These are phyloP conservation scores for Balamuthia mandrillaris DNA, from an alignment of 208 protist species.

Conservation along the genomic window DNA sequence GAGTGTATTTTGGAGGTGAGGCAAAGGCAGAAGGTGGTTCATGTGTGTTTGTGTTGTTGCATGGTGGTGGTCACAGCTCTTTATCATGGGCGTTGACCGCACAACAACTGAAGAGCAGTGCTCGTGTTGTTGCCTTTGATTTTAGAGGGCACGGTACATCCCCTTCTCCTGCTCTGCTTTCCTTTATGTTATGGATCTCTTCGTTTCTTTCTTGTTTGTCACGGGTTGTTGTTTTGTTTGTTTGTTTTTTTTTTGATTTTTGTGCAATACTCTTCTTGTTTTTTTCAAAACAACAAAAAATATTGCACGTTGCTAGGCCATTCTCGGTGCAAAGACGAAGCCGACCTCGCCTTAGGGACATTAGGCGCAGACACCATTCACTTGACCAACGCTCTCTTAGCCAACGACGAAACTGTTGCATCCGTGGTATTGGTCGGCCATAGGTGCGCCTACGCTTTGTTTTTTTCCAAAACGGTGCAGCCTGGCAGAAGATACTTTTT, in stretches of 20 bases:
- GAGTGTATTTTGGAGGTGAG: slow-evolving; percentile 17
- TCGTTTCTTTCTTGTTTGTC: not conserved
- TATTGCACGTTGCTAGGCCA: not conserved
- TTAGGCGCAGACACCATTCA: not conserved
- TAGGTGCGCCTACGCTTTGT: not conserved
- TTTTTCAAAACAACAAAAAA: not conserved
- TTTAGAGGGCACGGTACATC: slow-evolving; percentile 13
- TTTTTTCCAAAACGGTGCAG: slow-evolving; percentile 22
- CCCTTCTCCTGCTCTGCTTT: not conserved
- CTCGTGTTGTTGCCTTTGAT: not conserved
- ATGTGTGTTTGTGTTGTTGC: slow-evolving; percentile 20
- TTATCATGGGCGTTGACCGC: slow-evolving; percentile 17
- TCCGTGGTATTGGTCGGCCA: too few relatives aligned
- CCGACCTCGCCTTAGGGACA: not conserved
- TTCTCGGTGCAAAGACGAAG: not conserved
- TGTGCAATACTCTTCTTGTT: too few relatives aligned
- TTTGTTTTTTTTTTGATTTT: too few relatives aligned
- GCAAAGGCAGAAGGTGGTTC: not conserved
- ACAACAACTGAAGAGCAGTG: not conserved
- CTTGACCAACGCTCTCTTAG: not conserved
- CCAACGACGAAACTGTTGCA: too few relatives aligned
- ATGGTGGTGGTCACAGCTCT: slow-evolving; percentile 29
- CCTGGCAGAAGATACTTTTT: not conserved
- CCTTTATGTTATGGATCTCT: not conserved
- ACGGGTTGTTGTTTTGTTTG: too few relatives aligned